Conservation (phyloP, 805 yeast species). For the Candida railenensis region DNA sequence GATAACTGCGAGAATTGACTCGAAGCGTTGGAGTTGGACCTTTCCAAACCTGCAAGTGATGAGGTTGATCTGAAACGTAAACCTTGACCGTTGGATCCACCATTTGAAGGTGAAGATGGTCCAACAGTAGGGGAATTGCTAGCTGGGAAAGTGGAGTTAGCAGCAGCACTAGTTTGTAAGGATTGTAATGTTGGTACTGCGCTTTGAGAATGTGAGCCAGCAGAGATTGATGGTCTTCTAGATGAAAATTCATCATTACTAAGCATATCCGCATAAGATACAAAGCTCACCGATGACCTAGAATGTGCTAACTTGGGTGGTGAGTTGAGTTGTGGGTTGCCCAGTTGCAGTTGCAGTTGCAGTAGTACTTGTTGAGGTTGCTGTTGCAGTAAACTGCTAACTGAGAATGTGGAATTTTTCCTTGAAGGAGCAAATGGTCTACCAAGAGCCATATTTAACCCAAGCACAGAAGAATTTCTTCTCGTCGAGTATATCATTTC, state of each 20-base stretch:
- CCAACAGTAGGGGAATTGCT: background rate
- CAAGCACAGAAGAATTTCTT: conserved; percentile 54
- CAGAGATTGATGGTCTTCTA: conserved; percentile 56
- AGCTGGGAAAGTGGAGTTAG: background rate
- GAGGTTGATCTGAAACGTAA: background rate
- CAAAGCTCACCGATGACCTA: conserved; percentile 49
- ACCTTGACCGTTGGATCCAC: background rate
- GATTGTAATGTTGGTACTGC: conserved; percentile 23
- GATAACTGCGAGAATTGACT: conserved; percentile 21
- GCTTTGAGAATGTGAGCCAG: conserved; percentile 37
- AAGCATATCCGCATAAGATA: conserved; percentile 79
- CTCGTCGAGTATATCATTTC: conserved; percentile 65
- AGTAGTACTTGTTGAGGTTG: conserved; percentile 6
- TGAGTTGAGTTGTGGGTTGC: conserved; percentile 25
- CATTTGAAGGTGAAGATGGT: background rate
- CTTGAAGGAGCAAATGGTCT: conserved; percentile 39
- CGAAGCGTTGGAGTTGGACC: conserved; percentile 4
- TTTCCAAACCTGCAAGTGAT: conserved; percentile 3
- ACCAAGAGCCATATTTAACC: conserved; percentile 49
- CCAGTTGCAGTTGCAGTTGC: conserved; percentile 5
- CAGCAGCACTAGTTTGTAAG: background rate
- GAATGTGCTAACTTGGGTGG: conserved; percentile 40
- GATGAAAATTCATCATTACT: conserved; percentile 59
- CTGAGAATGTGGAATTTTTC: conserved; percentile 34
- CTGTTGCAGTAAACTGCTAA: conserved; percentile 12